Percentiles rank a stretch among this genome's conserved stretches.
phyloP scores from a whole-genome alignment of 2,329 filamentous ascomycete species.

The Fusarium gaditjirri region DNA sequence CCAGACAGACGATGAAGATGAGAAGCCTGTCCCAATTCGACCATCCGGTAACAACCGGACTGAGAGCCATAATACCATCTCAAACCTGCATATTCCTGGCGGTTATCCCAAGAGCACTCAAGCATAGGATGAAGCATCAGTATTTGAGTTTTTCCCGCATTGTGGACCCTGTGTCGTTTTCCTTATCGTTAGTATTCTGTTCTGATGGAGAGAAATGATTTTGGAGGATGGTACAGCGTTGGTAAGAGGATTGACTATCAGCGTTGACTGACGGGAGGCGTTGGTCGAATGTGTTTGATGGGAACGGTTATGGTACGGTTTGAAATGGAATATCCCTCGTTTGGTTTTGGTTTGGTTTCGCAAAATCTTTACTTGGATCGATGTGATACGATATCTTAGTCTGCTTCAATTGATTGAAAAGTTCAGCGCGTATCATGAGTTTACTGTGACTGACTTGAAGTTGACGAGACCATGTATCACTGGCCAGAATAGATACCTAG shows the following conservation, averaged over 20 bases:
- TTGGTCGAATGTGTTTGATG: conserved; percentile 29
- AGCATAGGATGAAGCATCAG: conserved; percentile 56
- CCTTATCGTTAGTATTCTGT: conserved; percentile 15
- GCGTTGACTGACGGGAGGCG: conserved; percentile 24
- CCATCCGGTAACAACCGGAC: conserved; percentile 47
- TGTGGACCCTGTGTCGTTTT: conserved; percentile 18
- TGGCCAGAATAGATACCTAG: not conserved
- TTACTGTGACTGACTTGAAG: not conserved
- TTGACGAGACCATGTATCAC: not conserved
- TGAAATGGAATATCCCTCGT: conserved; percentile 35
- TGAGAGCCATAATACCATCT: conserved; percentile 65
- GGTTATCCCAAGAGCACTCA: conserved; percentile 66
- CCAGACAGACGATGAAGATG: conserved; percentile 41
- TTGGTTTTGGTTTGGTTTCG: conserved; percentile 23
- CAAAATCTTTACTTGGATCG: not conserved
- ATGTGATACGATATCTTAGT: conserved; percentile 1
- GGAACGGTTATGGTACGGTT: not conserved
- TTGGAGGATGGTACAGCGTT: conserved; percentile 9
- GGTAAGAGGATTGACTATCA: not conserved
- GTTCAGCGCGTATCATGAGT: not conserved
- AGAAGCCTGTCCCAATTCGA: conserved; percentile 33
- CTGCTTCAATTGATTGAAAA: conserved; percentile 20
- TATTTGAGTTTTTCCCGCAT: conserved; percentile 18
- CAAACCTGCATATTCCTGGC: conserved; percentile 75
- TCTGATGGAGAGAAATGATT: conserved; percentile 1